Evolutionary conservation across 768 basidiomycete species (phyloP).

Genomic region (Tricholomella constricta): DNA sequence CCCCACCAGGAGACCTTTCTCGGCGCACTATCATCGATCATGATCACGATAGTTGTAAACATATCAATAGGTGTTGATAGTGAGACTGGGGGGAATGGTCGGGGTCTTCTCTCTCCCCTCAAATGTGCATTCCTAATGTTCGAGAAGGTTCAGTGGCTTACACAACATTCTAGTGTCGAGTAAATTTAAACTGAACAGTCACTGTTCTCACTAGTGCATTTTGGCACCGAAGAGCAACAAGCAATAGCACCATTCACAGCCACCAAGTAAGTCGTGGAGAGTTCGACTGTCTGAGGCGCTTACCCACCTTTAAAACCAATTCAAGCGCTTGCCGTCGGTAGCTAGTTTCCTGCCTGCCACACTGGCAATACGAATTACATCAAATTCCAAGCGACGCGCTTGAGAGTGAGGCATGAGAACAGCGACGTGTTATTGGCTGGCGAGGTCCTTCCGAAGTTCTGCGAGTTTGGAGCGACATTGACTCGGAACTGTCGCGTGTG

Average conservation of each 20-base stretch:
- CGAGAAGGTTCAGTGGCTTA: neutral
- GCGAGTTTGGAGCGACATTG: too few relatives aligned
- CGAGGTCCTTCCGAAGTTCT: constrained; percentile 9
- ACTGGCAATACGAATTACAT: constrained; percentile 8
- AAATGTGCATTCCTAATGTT: neutral
- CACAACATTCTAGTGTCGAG: neutral
- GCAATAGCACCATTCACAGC: neutral
- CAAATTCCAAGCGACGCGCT: constrained; percentile 1
- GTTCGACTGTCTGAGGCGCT: neutral
- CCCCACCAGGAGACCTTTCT: neutral
- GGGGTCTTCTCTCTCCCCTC: neutral
- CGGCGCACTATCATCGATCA: constrained; percentile 3
- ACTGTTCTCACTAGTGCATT: too few relatives aligned
- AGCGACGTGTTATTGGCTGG: neutral
- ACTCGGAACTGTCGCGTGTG: neutral
- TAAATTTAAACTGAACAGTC: too few relatives aligned
- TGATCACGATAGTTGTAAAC: neutral
- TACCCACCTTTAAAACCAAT: neutral
- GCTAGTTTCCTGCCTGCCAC: neutral
- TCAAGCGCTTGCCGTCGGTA: neutral
- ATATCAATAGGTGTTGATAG: neutral
- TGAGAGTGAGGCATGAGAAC: constrained; percentile 1
- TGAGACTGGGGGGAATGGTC: neutral
- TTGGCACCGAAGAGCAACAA: neutral
- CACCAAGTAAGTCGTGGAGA: neutral